A percentile compares a stretch with the other conserved stretches of the same genome.
These are phyloP conservation scores for Magnolia officinalis DNA, from an alignment of 164 flowering plant species.

Conservation along the genomic window DNA sequence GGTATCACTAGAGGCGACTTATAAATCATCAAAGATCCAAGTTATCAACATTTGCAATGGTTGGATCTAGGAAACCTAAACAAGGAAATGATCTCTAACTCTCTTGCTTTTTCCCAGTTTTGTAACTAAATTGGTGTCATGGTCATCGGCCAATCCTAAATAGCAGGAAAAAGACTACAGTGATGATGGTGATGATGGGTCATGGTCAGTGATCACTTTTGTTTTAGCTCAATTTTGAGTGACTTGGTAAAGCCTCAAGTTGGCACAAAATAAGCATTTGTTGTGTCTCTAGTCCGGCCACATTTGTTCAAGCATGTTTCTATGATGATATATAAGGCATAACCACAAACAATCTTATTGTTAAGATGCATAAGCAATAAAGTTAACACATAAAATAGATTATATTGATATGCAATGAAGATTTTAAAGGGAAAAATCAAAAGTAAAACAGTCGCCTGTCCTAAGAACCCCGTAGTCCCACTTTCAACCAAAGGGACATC, in stretches of 20 bases:
- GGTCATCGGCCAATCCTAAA: too few relatives aligned
- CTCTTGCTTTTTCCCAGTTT: not conserved
- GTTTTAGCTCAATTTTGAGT: too few relatives aligned
- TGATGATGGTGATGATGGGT: too few relatives aligned
- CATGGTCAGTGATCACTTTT: too few relatives aligned
- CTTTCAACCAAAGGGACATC: constrained; percentile 93
- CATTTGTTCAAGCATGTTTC: not conserved
- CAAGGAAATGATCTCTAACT: not conserved
- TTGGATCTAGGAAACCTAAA: too few relatives aligned
- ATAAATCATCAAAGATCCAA: too few relatives aligned
- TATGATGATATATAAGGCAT: not conserved
- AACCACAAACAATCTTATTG: not conserved
- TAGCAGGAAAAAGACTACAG: too few relatives aligned
- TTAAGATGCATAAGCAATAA: not conserved
- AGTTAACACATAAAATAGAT: not conserved
- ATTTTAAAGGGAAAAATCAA: not conserved
- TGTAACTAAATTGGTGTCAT: not conserved
- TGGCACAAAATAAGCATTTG: not conserved
- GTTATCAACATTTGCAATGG: too few relatives aligned
- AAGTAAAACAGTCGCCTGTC: constrained; percentile 56
- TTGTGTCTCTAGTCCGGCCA: not conserved
- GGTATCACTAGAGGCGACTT: not conserved
- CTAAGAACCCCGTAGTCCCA: constrained; percentile 97
- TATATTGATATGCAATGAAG: not conserved
- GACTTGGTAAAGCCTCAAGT: not conserved